phyloP scores from a whole-genome alignment of 352 stramenopile genomes.

The Hyaloperonospora brassicae region DNA sequence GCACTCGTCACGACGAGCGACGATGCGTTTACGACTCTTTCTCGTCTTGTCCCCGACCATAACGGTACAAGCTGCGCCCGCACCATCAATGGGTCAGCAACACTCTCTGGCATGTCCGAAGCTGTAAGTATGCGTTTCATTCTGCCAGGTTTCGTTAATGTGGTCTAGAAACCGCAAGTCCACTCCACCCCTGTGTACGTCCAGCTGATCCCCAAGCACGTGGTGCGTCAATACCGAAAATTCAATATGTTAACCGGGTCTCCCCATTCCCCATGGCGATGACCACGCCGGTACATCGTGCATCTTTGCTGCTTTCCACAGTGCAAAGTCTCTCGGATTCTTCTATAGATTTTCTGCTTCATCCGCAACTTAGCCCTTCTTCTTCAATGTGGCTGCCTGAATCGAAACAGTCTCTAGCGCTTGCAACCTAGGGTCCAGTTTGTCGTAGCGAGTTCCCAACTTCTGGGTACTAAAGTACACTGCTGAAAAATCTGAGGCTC shows the following conservation, averaged over 20 bases:
- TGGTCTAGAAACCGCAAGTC: slow-evolving; percentile 90
- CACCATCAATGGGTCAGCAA: slow-evolving; percentile 95
- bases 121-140: slow-evolving; percentile 53
- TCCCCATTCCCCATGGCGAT: slow-evolving; percentile 24
- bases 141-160: slow-evolving; percentile 86
- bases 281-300: slow-evolving; percentile 44
- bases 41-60: too few relatives aligned
- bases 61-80: too few relatives aligned
- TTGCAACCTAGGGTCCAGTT: slow-evolving; percentile 49
- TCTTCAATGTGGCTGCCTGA: slow-evolving; percentile 16
- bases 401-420: slow-evolving; percentile 44
- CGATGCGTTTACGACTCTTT: too few relatives aligned
- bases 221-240: slow-evolving; percentile 94
- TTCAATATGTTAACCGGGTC: slow-evolving; percentile 93
- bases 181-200: slow-evolving; percentile 93
- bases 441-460: slow-evolving; percentile 66
- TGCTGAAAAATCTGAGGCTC: slow-evolving; percentile 75
- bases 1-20: too few relatives aligned
- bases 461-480: slow-evolving; percentile 94
- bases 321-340: slow-evolving; percentile 89
- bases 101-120: slow-evolving; percentile 44
- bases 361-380: slow-evolving; percentile 44
- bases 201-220: slow-evolving; percentile 89
- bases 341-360: slow-evolving; percentile 68
- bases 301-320: slow-evolving; percentile 93